A percentile compares a stretch with the other conserved stretches of the same genome.
These are phyloP conservation scores for Lippia alba DNA, from an alignment of 305 asterid genomes.

Conservation along the genomic window DNA sequence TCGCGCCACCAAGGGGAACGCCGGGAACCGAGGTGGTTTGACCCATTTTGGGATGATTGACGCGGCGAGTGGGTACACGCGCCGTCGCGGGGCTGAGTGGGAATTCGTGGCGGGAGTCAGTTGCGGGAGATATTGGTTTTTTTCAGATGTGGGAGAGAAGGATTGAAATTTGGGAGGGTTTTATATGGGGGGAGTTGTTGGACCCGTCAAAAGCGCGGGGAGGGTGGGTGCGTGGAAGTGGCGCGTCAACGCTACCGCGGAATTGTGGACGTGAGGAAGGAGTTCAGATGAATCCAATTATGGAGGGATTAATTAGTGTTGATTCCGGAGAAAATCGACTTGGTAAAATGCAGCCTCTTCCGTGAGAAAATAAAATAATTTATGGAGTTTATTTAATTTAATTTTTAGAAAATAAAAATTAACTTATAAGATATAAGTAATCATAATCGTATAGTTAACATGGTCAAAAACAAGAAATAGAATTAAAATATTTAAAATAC, in stretches of 20 bases:
- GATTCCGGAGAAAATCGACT: neutral
- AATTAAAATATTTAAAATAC: too few relatives aligned
- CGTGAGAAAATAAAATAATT: too few relatives aligned
- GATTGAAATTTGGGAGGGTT: conserved; percentile 17
- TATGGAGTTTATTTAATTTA: too few relatives aligned
- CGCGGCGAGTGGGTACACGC: conserved; percentile 38
- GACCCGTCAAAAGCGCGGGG: conserved; percentile 39
- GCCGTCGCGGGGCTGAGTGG: conserved; percentile 37
- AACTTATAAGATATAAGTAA: too few relatives aligned
- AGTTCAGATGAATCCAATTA: neutral
- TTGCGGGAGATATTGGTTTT: neutral
- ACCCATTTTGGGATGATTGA: conserved; percentile 35
- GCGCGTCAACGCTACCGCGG: conserved; percentile 40
- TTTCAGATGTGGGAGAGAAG: conserved; percentile 3
- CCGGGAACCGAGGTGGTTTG: conserved; percentile 41
- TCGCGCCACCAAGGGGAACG: conserved; percentile 33
- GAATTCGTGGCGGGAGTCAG: conserved; percentile 1
- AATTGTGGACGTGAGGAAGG: neutral
- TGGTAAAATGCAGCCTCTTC: too few relatives aligned
- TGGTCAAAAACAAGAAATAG: too few relatives aligned
- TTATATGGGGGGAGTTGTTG: conserved; percentile 20
- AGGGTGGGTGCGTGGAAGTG: conserved; percentile 12
- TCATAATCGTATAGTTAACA: too few relatives aligned
- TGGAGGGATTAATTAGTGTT: neutral
- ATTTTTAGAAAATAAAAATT: too few relatives aligned